Evolutionary conservation across 306 rosid genomes (phyloP).

Genomic region (Medicago lupulina): DNA sequence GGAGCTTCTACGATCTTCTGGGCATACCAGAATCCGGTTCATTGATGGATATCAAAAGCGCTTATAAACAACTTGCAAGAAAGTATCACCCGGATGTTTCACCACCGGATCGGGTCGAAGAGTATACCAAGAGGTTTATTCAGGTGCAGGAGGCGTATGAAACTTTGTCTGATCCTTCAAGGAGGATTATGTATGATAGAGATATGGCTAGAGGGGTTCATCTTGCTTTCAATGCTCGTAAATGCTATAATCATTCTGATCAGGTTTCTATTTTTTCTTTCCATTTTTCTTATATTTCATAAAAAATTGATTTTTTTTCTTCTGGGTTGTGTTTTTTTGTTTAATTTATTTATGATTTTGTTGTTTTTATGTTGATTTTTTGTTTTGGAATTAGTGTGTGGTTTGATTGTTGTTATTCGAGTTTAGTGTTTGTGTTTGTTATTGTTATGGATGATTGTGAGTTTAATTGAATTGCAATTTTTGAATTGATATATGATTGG

Average conservation of each 20-base stretch:
- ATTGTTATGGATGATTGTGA: not conserved
- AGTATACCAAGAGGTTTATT: conserved; percentile 75
- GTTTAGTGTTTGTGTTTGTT: conserved; percentile 4
- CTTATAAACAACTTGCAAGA: conserved; percentile 83
- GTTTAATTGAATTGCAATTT: not conserved
- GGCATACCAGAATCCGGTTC: conserved; percentile 79
- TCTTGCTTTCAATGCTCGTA: conserved; percentile 74
- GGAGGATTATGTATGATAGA: conserved; percentile 71
- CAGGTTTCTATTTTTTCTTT: conserved; percentile 44
- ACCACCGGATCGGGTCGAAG: conserved; percentile 84
- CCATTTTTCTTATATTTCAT: not conserved
- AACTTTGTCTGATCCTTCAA: conserved; percentile 73
- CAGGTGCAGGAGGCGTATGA: conserved; percentile 92
- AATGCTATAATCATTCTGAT: conserved; percentile 43
- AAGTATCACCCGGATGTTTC: conserved; percentile 96
- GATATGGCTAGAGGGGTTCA: conserved; percentile 78
- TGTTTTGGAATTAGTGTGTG: not conserved
- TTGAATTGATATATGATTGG: not conserved
- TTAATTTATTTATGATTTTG: not conserved
- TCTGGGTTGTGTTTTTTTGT: not conserved
- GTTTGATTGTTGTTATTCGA: not conserved
- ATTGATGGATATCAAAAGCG: conserved; percentile 70
- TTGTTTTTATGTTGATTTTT: not conserved
- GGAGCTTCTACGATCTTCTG: conserved; percentile 75
- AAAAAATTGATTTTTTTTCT: conserved; percentile 6